phyloP scores from a whole-genome alignment of 1,284 basidiomycete genomes.

The Pseudozyma hubeiensis region DNA sequence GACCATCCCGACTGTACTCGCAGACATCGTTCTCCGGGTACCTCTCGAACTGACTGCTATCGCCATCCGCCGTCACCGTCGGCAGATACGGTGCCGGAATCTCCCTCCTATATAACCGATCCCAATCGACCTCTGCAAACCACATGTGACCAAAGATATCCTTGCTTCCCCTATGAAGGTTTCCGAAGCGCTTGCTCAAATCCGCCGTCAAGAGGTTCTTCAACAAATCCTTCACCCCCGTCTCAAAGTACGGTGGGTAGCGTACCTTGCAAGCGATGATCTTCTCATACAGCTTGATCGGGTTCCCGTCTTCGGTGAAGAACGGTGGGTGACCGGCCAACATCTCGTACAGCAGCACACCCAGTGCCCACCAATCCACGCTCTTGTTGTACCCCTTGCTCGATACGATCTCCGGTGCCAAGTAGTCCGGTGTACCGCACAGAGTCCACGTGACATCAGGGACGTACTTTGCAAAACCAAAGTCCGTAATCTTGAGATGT shows the following conservation, averaged over 20 bases:
- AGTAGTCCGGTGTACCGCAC: conserved; percentile 89
- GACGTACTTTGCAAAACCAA: conserved; percentile 94
- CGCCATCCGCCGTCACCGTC: conserved; percentile 69
- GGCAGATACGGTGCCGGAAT: conserved; percentile 97
- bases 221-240: conserved; percentile 85
- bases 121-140: conserved; percentile 98
- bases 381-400: conserved; percentile 95
- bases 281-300: conserved; percentile 91
- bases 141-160: conserved; percentile 97
- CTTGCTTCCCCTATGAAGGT: conserved; percentile 87
- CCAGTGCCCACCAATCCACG: conserved; percentile 98
- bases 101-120: conserved; percentile 81
- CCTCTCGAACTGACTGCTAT: conserved; percentile 66
- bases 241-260: conserved; percentile 88
- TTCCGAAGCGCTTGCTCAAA: conserved; percentile 90
- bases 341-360: conserved; percentile 81
- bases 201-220: conserved; percentile 90
- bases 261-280: conserved; percentile 84
- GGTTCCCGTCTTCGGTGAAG: conserved; percentile 73
- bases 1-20: conserved; percentile 59
- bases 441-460: conserved; percentile 94
- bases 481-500: conserved; percentile 98
- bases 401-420: conserved; percentile 74
- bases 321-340: conserved; percentile 69
- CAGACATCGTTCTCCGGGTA: conserved; percentile 65